phyloP scores from a whole-genome alignment of 176 grass and related monocot genomes.

The Stipa capillata region DNA sequence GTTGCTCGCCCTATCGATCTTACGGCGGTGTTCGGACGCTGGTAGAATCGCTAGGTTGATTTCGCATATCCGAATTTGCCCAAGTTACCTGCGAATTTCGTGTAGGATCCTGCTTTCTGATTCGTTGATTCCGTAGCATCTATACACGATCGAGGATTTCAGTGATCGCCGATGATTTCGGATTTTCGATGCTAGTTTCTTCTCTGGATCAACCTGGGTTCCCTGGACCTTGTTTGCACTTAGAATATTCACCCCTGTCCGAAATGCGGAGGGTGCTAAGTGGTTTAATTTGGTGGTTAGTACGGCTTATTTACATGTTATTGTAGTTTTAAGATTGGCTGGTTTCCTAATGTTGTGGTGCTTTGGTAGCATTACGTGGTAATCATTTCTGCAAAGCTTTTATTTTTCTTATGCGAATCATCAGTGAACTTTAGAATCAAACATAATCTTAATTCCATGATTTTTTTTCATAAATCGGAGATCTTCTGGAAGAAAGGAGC shows the following conservation, averaged over 20 bases:
- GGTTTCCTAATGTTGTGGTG: not conserved
- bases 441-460: not conserved
- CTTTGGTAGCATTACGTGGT: not conserved
- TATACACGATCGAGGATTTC: not conserved
- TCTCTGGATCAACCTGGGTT: not conserved
- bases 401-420: not conserved
- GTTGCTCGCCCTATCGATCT: not conserved
- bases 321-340: not conserved
- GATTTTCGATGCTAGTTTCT: not conserved
- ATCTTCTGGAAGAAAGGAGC: not conserved
- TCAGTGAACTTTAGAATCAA: not conserved
- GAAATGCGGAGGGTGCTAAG: not conserved
- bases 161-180: not conserved
- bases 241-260: not conserved
- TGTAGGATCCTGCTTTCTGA: not conserved
- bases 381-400: not conserved
- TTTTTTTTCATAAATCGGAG: slow-evolving; percentile 3
- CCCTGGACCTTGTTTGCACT: not conserved
- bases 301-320: not conserved
- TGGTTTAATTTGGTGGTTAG: not conserved
- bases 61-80: not conserved
- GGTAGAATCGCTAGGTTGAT: not conserved
- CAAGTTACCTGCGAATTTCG: not conserved
- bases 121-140: not conserved
- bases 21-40: not conserved